These are phyloP conservation scores for Cucumis hystrix DNA, from an alignment of 306 rosid species.

Conservation along the genomic window DNA sequence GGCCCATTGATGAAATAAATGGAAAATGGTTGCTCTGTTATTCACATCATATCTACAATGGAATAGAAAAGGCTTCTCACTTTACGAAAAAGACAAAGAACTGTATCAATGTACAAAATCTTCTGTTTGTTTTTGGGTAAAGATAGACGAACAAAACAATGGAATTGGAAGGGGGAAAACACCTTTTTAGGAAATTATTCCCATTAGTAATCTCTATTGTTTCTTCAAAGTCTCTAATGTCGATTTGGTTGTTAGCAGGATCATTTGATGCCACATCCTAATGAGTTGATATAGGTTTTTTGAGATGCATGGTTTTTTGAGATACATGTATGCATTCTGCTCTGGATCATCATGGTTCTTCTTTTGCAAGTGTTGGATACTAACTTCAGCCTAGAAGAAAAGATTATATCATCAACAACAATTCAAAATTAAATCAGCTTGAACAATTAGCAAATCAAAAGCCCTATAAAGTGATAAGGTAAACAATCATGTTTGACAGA, in stretches of 20 bases:
- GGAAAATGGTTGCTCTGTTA: slow-evolving; percentile 63
- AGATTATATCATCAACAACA: slow-evolving; percentile 9
- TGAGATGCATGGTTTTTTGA: slow-evolving; percentile 13
- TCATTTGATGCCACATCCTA: slow-evolving; percentile 28
- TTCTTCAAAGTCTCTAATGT: slow-evolving; percentile 34
- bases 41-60: slow-evolving; percentile 54
- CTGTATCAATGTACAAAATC: slow-evolving; percentile 6
- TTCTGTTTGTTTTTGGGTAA: not conserved
- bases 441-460: not conserved
- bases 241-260: slow-evolving; percentile 11
- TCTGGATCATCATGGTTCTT: slow-evolving; percentile 27
- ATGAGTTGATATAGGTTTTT: slow-evolving; percentile 20
- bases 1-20: slow-evolving; percentile 87
- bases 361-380: slow-evolving; percentile 18
- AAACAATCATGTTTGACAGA: not conserved
- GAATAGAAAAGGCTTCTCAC: slow-evolving; percentile 2
- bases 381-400: slow-evolving; percentile 41
- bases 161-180: slow-evolving; percentile 6
- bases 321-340: slow-evolving; percentile 9
- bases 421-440: not conserved
- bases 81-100: slow-evolving; percentile 6
- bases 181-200: slow-evolving; percentile 68
- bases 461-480: not conserved
- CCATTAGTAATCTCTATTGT: slow-evolving; percentile 28
- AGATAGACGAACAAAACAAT: not conserved